phyloP scores from a whole-genome alignment of 441 rosid genomes.

The Erodium chrysanthum region DNA sequence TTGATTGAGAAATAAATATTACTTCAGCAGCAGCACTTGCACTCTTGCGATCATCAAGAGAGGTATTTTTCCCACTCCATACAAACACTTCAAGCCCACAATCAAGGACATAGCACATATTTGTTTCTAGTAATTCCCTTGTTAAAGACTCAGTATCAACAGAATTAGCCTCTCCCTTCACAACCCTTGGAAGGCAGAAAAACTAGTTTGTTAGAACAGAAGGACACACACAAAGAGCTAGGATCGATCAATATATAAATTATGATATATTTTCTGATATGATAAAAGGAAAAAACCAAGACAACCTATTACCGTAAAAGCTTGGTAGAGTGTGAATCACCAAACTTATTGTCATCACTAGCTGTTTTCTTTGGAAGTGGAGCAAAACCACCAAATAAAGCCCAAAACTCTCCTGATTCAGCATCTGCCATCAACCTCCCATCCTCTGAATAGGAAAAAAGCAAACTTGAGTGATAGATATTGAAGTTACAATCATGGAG shows the following conservation, averaged over 20 bases:
- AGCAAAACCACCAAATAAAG: slow-evolving; percentile 96
- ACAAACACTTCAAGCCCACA: slow-evolving; percentile 83
- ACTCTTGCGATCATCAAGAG: slow-evolving; percentile 90
- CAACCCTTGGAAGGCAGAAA: slow-evolving; percentile 36
- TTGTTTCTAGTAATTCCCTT: slow-evolving; percentile 74
- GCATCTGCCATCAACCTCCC: slow-evolving; percentile 94
- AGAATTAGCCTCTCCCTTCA: slow-evolving; percentile 47
- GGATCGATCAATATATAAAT: neutral
- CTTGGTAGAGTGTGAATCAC: slow-evolving; percentile 59
- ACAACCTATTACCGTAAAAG: slow-evolving; percentile 47
- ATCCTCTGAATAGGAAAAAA: slow-evolving; percentile 47
- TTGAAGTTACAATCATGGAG: neutral
- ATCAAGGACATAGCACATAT: slow-evolving; percentile 73
- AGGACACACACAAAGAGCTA: neutral
- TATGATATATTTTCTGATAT: neutral
- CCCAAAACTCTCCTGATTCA: slow-evolving; percentile 99
- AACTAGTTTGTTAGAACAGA: neutral
- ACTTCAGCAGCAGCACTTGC: slow-evolving; percentile 82
- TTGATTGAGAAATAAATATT: slow-evolving; percentile 14
- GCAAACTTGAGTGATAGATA: neutral
- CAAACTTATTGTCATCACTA: slow-evolving; percentile 60
- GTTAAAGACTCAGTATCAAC: slow-evolving; percentile 68
- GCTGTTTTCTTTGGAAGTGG: slow-evolving; percentile 81
- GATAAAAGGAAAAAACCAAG: neutral
- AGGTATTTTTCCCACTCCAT: slow-evolving; percentile 95